These are phyloP conservation scores for Drechslerella coelobrocha DNA, from an alignment of 2,329 filamentous ascomycete genomes.

Conservation along the genomic window DNA sequence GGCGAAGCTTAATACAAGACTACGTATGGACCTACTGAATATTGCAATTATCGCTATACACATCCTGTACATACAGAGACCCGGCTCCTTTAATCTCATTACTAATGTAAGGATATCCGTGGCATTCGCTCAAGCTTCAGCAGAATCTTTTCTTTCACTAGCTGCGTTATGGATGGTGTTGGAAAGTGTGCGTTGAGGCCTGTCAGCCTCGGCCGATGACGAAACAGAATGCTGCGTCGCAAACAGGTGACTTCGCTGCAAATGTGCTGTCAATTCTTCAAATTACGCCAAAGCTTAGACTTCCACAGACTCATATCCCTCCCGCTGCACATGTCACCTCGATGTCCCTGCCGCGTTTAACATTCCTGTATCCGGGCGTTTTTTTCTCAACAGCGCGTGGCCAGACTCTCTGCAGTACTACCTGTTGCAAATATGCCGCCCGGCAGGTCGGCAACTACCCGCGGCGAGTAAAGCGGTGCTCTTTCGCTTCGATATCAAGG, in stretches of 20 bases:
- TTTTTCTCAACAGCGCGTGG: conserved; percentile 43
- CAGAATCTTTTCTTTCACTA: too few species aligned
- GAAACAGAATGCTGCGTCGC: conserved; percentile 33
- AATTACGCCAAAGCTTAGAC: too few species aligned
- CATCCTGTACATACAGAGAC: conserved; percentile 10
- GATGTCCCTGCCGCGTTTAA: conserved; percentile 46
- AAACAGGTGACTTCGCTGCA: conserved; percentile 5
- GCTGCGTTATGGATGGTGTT: background rate
- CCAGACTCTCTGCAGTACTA: conserved; percentile 28
- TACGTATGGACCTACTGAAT: too few species aligned
- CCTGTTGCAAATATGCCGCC: conserved; percentile 41
- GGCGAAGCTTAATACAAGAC: too few species aligned
- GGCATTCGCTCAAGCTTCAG: too few species aligned
- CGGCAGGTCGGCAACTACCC: conserved; percentile 33
- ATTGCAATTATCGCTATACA: conserved; percentile 14
- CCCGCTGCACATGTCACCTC: background rate
- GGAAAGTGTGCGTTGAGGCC: conserved; percentile 7
- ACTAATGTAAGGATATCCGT: too few species aligned
- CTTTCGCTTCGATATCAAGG: conserved; percentile 38
- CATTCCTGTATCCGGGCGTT: conserved; percentile 42
- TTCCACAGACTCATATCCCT: too few species aligned
- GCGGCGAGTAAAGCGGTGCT: conserved; percentile 33
- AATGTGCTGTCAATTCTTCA: conserved; percentile 3
- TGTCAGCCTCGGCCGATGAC: conserved; percentile 45
- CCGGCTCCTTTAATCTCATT: background rate